Base-by-base conservation (phyloP, 441 rosid genomes). In the Breynia disticha region DNA sequence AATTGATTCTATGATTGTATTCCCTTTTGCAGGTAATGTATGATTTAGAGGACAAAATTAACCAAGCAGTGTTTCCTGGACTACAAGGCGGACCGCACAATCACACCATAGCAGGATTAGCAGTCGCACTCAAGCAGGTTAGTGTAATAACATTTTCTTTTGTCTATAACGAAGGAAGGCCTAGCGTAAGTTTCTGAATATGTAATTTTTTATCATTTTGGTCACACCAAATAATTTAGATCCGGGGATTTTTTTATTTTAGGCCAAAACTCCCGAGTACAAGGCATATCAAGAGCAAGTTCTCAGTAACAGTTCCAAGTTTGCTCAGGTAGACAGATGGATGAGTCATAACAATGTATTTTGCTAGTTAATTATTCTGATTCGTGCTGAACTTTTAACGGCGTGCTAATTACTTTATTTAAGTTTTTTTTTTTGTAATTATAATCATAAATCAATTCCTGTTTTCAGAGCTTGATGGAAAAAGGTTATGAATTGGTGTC, bases 61-160 rank as follows among this genome's bases (percentile, higher is more conserved):
- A 91, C 65, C 85, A 83, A 70, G 97, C 98, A n/a, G 96, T 91
- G 54, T 91, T 85, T 69, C 98, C 94, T 58, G 98, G 98, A 64
- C 81, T 91, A 62, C 98, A 91, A 77, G 98, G 98, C 49, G 95
- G 97, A 63, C 98, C 98, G 2, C 97, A 91, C 73, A 88, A 88
- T 70, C 95, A 91, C 72, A 91, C 98, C 28, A 91, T 91, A 49
- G 20, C 97, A 43, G 98, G 86, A 67, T 78, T 91, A 60, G 98
- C 98, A 28, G 96, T 87, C 61, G 90, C 96, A 55, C 75, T 91
- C 51, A 88, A 82, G 68, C 98, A 91, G 96, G 96, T 91, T 56
- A n/a, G 56, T 53, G n/a, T n/a, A n/a, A n/a, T 28, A n/a, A n/a
- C 44, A n/a, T 46, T 11, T 0, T n/a, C 17, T 51, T 22, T 15